Evolutionary conservation across 169 alveolate genomes (phyloP), one percentile per base, ranked within the genome.

Genomic region (Theileria equi): DNA sequence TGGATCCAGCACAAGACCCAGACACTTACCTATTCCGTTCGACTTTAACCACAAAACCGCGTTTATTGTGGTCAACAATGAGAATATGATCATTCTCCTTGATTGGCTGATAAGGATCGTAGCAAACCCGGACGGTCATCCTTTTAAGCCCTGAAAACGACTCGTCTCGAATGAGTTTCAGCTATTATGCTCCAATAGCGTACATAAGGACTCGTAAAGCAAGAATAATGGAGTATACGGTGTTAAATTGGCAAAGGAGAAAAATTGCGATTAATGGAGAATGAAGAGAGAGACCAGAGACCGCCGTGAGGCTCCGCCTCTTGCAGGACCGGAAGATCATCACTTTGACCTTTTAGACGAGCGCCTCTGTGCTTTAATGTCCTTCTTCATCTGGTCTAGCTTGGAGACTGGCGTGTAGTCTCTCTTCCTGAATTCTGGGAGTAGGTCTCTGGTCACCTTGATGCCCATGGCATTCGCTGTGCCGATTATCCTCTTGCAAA

Each of bases 391-490:
- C 40, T 71, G 83, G 25, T 89, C 94, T 19, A 89, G 67, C 31
- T 81, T 82, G 41, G 86, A 81, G 16, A 87, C 91, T 52, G 70
- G 84, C 13, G 85, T 80, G 73, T 83, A 89, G 57, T 89, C 91
- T n/a, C 92, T 80, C 67, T 89, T 89, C 43, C 80, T 80, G 47
- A 64, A 86, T 29, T 83, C 93, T 10, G 91, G 93, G 71, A 71
- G 71, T 21, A 89, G 61, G 54, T 79, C 88, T 44, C 85, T 61
- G 38, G 90, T 84, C 11, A 87, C 91, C 61, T 67, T 76, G 34
- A 87, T 79, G 3, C 86, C 92, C 94, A 85, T 85, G 65, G 85
- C 86, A 23, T 80, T 78, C 28, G 89, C 85, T 1, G 94, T 83
- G 10, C 92, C 91, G 35, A 79, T 68, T 47, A 71, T 44, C 7